phyloP scores from a whole-genome alignment of 495 filamentous ascomycete genomes.

The Penicillium verhagenii region DNA sequence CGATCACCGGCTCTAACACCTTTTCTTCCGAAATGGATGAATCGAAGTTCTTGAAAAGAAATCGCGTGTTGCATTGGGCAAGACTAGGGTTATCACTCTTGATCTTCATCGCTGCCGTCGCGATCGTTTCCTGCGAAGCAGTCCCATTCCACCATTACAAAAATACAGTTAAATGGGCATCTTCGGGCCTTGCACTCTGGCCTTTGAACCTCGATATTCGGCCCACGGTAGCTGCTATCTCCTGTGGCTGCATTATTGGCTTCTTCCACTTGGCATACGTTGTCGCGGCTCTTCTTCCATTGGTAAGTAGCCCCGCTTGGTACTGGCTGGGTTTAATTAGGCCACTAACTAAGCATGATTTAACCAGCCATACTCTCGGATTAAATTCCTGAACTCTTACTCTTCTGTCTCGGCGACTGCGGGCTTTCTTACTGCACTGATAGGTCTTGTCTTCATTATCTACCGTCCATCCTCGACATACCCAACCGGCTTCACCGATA shows the following conservation, averaged over 20 bases:
- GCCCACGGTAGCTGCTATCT: conserved; percentile 41
- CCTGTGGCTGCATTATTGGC: conserved; percentile 44
- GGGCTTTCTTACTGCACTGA: conserved; percentile 42
- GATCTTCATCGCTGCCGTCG: conserved; percentile 32
- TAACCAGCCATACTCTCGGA: conserved; percentile 41
- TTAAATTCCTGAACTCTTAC: conserved; percentile 38
- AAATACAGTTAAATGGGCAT: conserved; percentile 32
- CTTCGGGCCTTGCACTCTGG: conserved; percentile 47
- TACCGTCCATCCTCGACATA: conserved; percentile 41
- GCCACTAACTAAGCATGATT: background rate
- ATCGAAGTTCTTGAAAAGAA: conserved; percentile 37
- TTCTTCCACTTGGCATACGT: conserved; percentile 43
- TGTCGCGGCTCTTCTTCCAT: conserved; percentile 40
- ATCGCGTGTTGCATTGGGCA: conserved; percentile 34
- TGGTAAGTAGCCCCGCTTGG: conserved; percentile 28
- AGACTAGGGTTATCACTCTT: conserved; percentile 38
- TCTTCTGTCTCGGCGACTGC: conserved; percentile 32
- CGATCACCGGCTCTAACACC: conserved; percentile 28
- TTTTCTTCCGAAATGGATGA: conserved; percentile 39
- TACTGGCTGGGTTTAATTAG: background rate
- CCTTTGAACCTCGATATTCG: conserved; percentile 49
- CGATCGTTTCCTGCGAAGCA: conserved; percentile 42
- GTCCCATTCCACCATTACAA: conserved; percentile 42
- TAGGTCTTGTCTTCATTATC: conserved; percentile 42
- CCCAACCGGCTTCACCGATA: conserved; percentile 34